Evolutionary conservation across 306 rosid genomes (phyloP), one percentile per base, ranked within the genome.

Genomic region (Quercus rubra): DNA sequence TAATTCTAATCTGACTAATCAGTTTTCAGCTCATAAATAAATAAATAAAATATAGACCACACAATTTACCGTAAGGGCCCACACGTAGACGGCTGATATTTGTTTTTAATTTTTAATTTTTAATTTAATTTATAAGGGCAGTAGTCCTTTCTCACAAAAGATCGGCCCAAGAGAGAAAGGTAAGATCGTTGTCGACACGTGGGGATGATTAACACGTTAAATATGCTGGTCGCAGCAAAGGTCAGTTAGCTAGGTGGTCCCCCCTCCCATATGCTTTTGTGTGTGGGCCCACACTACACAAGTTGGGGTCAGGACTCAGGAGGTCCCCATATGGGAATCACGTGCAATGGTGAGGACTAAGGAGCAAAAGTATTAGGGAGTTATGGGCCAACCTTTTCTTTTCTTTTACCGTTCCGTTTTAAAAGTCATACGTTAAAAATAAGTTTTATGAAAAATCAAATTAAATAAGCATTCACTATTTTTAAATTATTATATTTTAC

Each of bases 181-280:
- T 41, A 5, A 27, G 5, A 73, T 84, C 80, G 72, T 23, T 79
- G 64, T 77, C 81, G 81, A 77, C 88, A 84, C 86, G 86, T 79
- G 88, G 83, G 83, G 62, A 73, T 41, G 55, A 77, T 28, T 74
- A 75, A 82, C 79, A 49, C 77, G 83, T 82, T 84, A 84, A 84
- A 76, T 66, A 54, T 62, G 74, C 74, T 78, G 55, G 73, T 30
- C 71, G 25, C 68, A 57, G 71, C 72, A 30, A 25, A 9, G 18
- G 55, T 74, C 2, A 25, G 11, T 5, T 6, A 25, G 11, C 2
- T 6, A 19, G 14, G 84, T 75, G 85, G 85, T 78, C 85, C 46
- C 0, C 12, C 46, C 46, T 3, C 78, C 78, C 58, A 30, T 31
- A 6, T 71, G 43, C 51, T 61, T 51, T 79, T 13, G 55, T 10